Percentiles rank a stretch among this genome's conserved stretches.
Evolutionary conservation across 331 rosid genomes (phyloP).

Genomic region (Quercus lobata): DNA sequence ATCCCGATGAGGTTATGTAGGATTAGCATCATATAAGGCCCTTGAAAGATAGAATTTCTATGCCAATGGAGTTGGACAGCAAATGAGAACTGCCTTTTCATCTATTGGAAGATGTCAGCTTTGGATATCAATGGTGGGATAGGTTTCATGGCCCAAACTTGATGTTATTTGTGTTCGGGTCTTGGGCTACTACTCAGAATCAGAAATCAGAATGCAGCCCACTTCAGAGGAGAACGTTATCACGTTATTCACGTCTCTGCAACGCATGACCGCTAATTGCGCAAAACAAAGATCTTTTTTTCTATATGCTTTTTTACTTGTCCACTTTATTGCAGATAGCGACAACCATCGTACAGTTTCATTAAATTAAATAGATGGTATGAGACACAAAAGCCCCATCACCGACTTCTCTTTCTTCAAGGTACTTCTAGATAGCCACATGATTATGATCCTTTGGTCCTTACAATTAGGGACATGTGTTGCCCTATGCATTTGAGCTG

Average conservation of each 20-base stretch:
- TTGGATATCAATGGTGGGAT: neutral
- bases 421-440: neutral
- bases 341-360: neutral
- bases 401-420: neutral
- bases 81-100: neutral
- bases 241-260: neutral
- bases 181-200: neutral
- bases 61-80: too few species aligned
- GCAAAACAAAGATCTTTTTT: neutral
- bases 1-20: too few species aligned
- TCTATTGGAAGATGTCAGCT: too few species aligned
- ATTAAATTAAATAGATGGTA: neutral
- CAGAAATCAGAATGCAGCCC: neutral
- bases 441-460: neutral
- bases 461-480: conserved; percentile 5
- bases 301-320: neutral
- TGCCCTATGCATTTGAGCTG: neutral
- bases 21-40: too few species aligned
- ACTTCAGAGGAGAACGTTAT: neutral
- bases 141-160: neutral
- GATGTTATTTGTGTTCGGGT: neutral
- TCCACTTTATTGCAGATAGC: neutral
- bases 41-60: too few species aligned
- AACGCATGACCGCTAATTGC: neutral
- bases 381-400: neutral